Percentiles rank a stretch among this genome's conserved stretches.
Evolutionary conservation across 202 grass and related monocot species (phyloP).

Genomic region (Schoenoplectus tabernaemontani): DNA sequence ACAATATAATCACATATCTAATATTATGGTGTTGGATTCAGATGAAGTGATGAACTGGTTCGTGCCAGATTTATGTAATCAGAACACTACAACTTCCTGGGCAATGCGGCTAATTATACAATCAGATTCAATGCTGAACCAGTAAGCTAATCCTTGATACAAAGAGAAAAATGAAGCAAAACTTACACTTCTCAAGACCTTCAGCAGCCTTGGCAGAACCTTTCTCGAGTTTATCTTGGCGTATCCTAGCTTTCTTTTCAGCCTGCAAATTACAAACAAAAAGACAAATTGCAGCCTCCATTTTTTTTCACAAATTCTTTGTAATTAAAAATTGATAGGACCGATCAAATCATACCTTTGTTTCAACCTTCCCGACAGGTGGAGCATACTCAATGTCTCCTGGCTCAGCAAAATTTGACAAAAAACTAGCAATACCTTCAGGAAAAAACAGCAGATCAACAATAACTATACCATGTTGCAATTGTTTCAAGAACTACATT

Average conservation of each 20-base stretch:
- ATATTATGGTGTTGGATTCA: background rate
- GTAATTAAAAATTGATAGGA: background rate
- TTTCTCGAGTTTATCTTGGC: constrained; percentile 47
- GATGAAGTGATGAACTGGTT: too few species aligned
- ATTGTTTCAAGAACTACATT: background rate
- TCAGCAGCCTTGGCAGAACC: constrained; percentile 63
- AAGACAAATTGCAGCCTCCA: background rate
- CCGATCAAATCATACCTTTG: constrained; percentile 28
- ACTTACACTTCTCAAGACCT: constrained; percentile 63
- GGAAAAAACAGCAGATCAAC: constrained; percentile 9
- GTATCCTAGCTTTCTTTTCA: constrained; percentile 66
- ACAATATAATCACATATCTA: background rate
- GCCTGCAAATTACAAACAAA: constrained; percentile 26
- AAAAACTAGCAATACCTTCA: constrained; percentile 59
- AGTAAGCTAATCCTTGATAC: background rate
- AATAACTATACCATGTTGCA: background rate
- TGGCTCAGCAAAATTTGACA: constrained; percentile 41
- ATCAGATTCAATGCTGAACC: background rate
- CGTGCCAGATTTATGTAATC: too few species aligned
- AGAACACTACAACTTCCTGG: background rate
- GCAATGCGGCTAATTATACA: background rate
- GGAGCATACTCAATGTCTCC: constrained; percentile 47
- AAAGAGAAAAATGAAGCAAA: constrained; percentile 15
- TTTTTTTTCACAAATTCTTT: background rate
- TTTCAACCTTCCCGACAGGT: constrained; percentile 42